Conservation (phyloP, 345 rosid genomes). For the Citrus trifoliata region DNA sequence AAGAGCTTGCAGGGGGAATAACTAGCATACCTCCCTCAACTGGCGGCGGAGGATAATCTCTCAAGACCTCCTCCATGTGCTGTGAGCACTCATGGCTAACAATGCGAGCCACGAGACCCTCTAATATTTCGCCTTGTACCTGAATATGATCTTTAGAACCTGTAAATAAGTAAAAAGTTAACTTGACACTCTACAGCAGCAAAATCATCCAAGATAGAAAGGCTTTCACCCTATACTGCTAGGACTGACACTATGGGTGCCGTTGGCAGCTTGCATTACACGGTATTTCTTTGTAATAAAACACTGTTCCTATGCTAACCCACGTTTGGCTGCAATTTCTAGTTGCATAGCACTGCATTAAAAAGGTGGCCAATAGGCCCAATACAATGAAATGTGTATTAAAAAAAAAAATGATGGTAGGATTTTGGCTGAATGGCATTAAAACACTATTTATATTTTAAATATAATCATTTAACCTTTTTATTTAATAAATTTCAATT, state of each 20-base stretch:
- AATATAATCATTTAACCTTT: too few relatives aligned
- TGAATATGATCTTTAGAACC: slow-evolving; percentile 80
- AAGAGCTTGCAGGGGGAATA: not conserved
- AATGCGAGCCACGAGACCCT: slow-evolving; percentile 98
- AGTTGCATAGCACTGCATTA: too few relatives aligned
- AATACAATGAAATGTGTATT: too few relatives aligned
- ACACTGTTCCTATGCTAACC: too few relatives aligned
- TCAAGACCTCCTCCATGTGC: slow-evolving; percentile 75
- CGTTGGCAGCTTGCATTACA: too few relatives aligned
- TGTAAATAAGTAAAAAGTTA: slow-evolving; percentile 25
- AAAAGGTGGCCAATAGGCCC: too few relatives aligned
- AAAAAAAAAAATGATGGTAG: too few relatives aligned
- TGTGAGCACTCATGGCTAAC: slow-evolving; percentile 73
- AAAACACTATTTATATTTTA: too few relatives aligned
- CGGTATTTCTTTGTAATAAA: too few relatives aligned
- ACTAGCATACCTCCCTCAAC: slow-evolving; percentile 56
- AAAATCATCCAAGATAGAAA: not conserved
- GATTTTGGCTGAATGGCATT: too few relatives aligned
- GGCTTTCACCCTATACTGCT: not conserved
- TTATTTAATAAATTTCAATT: too few relatives aligned
- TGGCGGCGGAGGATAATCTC: slow-evolving; percentile 60
- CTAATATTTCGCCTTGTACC: slow-evolving; percentile 93
- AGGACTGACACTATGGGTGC: not conserved
- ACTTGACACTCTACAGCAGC: not conserved
- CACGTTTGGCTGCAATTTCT: too few relatives aligned